Percentiles rank a stretch among this genome's conserved stretches.
phyloP scores from a whole-genome alignment of 2,329 filamentous ascomycete species.

The Sporothrix curviconia region DNA sequence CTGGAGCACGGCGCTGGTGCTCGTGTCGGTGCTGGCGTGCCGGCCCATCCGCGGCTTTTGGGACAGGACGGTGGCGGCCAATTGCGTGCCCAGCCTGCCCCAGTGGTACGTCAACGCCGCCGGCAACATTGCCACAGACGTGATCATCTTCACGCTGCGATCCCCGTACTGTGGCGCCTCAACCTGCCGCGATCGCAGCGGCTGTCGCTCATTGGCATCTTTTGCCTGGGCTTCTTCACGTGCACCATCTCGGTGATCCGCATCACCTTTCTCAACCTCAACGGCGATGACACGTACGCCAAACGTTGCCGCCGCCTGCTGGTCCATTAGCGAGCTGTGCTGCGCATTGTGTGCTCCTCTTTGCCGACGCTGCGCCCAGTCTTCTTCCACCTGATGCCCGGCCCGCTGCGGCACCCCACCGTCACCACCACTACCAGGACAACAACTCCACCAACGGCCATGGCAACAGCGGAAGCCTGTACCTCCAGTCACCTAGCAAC shows the following conservation, averaged over 20 bases:
- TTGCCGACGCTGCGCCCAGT: slow-evolving; percentile 31
- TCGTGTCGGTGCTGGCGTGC: slow-evolving; percentile 31
- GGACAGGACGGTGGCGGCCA: slow-evolving; percentile 22
- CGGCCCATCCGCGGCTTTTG: slow-evolving; percentile 31
- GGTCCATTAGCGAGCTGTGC: slow-evolving; percentile 32
- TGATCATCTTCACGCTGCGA: slow-evolving; percentile 31
- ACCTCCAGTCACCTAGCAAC: neutral
- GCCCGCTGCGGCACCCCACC: neutral
- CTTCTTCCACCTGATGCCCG: slow-evolving; percentile 16
- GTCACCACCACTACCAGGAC: neutral
- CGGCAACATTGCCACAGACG: slow-evolving; percentile 33
- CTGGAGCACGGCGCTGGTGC: slow-evolving; percentile 32
- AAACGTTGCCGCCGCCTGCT: slow-evolving; percentile 27
- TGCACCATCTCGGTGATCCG: slow-evolving; percentile 36
- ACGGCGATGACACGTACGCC: slow-evolving; percentile 31
- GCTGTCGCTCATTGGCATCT: slow-evolving; percentile 29
- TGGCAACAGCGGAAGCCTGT: neutral
- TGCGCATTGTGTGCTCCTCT: slow-evolving; percentile 32
- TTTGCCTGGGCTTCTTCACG: slow-evolving; percentile 35
- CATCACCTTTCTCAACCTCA: slow-evolving; percentile 31
- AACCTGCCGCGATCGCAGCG: slow-evolving; percentile 25
- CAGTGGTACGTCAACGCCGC: slow-evolving; percentile 33
- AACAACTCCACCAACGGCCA: neutral
- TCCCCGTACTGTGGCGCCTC: slow-evolving; percentile 27
- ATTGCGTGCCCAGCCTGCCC: slow-evolving; percentile 29